Evolutionary conservation across 345 rosid species (phyloP), one percentile per base, ranked within the genome.

Genomic region (Melaleuca quinquenervia): DNA sequence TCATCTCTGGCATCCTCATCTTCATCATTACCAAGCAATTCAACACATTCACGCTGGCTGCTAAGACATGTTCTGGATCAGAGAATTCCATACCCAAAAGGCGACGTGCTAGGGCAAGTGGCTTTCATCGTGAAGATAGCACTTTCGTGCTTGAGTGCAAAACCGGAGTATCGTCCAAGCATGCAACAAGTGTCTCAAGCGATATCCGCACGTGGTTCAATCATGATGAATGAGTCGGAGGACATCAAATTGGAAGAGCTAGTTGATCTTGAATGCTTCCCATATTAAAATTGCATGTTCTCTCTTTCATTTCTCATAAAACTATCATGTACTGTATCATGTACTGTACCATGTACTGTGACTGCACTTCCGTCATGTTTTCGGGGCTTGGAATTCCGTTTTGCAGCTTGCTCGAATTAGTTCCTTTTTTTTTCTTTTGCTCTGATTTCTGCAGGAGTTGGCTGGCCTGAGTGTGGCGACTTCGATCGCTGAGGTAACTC

Each of bases 391-490:
- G 60, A 52, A 50, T 41, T 50, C 78, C 84, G 4, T 70, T 70
- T n/a, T 36, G 80, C 80, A 3, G 80, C 48, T 18, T 32, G 48
- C 11, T 36, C 80, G 7, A 70, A 18, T 18, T 41, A 18, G 10
- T 29, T 8, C 2, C 26, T 2, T 1, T 5, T 58, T 11, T 3
- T 1, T 50, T 26, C 11, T 44, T 50, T 50, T n/a, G 24, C 49
- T 49, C 18, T 70, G 80, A 18, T 82, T 50, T 74, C 89, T 87
- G 88, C 83, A 95, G 98, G 98, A 97, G 92, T 92, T 97, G 91
- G 99, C 99, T 88, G 99, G 99, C 85, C 90, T 97, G 87, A 95
- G 99, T 86, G 98, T 95, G 27, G 99, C 98, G 55, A 58, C 95
- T 64, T 93, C 99, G n/a, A 93, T 97, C 83, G 94, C 96, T 6